phyloP scores from a whole-genome alignment of 208 protist genomes.

The Porcisia hertigi region DNA sequence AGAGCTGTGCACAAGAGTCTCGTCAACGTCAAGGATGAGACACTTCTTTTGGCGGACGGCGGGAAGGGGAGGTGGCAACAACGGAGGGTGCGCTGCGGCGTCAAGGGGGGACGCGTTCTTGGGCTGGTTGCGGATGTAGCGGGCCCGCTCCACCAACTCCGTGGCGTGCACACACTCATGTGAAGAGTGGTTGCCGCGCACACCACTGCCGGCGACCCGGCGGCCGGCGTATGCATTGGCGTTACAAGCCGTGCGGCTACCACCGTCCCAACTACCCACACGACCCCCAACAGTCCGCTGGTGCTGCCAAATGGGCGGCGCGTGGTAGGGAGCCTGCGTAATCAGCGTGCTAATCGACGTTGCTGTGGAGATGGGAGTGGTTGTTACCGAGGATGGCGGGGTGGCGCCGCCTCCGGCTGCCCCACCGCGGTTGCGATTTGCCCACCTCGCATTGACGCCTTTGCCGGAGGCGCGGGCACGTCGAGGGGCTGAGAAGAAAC shows the following conservation, averaged over 20 bases:
- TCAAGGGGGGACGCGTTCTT: constrained; percentile 86
- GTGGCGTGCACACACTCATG: constrained; percentile 46
- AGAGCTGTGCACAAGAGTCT: constrained; percentile 90
- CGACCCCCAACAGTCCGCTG: constrained; percentile 7
- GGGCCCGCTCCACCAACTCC: constrained; percentile 47
- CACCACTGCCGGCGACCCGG: constrained; percentile 6
- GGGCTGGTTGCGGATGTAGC: constrained; percentile 62
- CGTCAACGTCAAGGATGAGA: constrained; percentile 89
- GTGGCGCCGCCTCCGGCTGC: constrained; percentile 4
- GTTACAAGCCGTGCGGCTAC: constrained; percentile 4
- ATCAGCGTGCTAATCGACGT: constrained; percentile 16
- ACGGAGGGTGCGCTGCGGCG: constrained; percentile 53
- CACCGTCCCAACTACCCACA: constrained; percentile 13
- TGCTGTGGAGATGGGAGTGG: constrained; percentile 2
- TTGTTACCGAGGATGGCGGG: constrained; percentile 12
- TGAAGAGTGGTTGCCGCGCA: background rate
- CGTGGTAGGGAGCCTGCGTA: constrained; percentile 22
- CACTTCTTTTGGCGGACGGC: constrained; percentile 61
- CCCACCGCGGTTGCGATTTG: background rate
- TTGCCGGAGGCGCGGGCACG: background rate
- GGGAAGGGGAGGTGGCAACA: constrained; percentile 59
- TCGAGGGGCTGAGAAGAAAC: background rate
- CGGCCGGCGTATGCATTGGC: constrained; percentile 2
- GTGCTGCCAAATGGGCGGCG: constrained; percentile 1
- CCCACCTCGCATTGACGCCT: constrained; percentile 1